A percentile compares a stretch with the other conserved stretches of the same genome.
Conservation (phyloP, 768 basidiomycete genomes). For the Boletus sp. region DNA sequence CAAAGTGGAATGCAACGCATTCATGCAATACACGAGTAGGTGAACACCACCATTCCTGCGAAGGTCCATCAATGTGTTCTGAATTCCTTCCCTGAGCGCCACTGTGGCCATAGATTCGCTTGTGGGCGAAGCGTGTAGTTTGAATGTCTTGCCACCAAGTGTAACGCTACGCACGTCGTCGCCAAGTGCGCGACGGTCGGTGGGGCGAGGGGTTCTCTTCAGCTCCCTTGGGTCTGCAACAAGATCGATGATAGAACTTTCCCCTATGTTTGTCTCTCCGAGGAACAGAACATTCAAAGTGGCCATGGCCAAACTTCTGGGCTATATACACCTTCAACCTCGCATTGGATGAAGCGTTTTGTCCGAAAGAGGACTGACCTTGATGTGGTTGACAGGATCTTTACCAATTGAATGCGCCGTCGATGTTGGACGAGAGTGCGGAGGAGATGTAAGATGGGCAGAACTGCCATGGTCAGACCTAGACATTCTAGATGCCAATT, state of each 20-base stretch:
- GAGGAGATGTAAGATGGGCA: conserved; percentile 3
- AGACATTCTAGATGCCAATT: conserved; percentile 14
- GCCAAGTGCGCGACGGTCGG: background rate
- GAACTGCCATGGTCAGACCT: conserved; percentile 12
- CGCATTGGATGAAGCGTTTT: background rate
- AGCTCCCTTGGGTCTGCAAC: conserved; percentile 6
- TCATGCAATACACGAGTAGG: conserved; percentile 22
- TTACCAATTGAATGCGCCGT: conserved; percentile 10
- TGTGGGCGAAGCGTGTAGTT: conserved; percentile 3
- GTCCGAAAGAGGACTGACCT: conserved; percentile 12
- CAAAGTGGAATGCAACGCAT: conserved; percentile 5
- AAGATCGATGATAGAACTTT: conserved; percentile 20
- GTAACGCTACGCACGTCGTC: conserved; percentile 9
- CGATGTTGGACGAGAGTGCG: conserved; percentile 11
- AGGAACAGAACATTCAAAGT: conserved; percentile 19
- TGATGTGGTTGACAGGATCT: background rate
- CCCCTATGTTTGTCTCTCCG: conserved; percentile 20
- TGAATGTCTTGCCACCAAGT: conserved; percentile 17
- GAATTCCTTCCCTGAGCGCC: conserved; percentile 1
- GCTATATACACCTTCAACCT: conserved; percentile 12
- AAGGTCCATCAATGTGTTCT: conserved; percentile 7
- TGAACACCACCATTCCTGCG: conserved; percentile 15
- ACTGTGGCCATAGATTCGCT: conserved; percentile 1
- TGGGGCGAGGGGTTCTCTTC: background rate
- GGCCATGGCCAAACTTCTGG: background rate